Conservation (phyloP, 805 yeast species). For the Candida awuae region DNA sequence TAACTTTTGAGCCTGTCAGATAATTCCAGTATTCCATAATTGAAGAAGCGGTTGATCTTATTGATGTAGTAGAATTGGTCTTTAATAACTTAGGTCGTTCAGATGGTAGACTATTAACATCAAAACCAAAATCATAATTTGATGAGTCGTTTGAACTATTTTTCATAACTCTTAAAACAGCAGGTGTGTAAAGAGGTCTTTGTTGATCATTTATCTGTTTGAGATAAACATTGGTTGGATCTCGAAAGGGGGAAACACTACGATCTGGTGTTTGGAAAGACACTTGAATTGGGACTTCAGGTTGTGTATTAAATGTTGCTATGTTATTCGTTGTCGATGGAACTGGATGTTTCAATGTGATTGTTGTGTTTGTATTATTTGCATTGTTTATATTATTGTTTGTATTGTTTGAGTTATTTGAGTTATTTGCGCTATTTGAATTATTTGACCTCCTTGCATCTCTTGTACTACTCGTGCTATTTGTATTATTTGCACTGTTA, state of each 20-base stretch:
- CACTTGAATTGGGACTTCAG: neutral
- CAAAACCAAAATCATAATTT: slow-evolving; percentile 7
- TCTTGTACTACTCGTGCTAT: too few relatives aligned
- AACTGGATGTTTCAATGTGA: too few relatives aligned
- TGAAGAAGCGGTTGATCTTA: slow-evolving; percentile 20
- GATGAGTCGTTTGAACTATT: slow-evolving; percentile 5
- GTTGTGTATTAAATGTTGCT: neutral
- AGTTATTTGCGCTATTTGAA: too few relatives aligned
- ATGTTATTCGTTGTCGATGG: too few relatives aligned
- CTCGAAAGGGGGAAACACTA: slow-evolving; percentile 19
- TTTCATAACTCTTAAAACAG: slow-evolving; percentile 53
- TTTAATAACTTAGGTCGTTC: slow-evolving; percentile 5
- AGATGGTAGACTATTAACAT: slow-evolving; percentile 7
- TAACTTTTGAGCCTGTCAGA: slow-evolving; percentile 11
- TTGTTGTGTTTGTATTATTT: too few relatives aligned
- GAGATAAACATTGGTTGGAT: slow-evolving; percentile 30
- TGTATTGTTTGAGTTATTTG: too few relatives aligned
- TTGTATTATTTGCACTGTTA: too few relatives aligned
- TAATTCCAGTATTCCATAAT: slow-evolving; percentile 23
- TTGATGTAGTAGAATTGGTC: slow-evolving; percentile 18
- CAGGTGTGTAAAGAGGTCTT: slow-evolving; percentile 85
- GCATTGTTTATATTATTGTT: too few relatives aligned
- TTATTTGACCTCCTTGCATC: too few relatives aligned
- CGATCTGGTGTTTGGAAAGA: slow-evolving; percentile 7
- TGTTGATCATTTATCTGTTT: slow-evolving; percentile 76